These are phyloP conservation scores for Neonectria magnoliae DNA, from an alignment of 2,329 filamentous ascomycete species.

Conservation along the genomic window DNA sequence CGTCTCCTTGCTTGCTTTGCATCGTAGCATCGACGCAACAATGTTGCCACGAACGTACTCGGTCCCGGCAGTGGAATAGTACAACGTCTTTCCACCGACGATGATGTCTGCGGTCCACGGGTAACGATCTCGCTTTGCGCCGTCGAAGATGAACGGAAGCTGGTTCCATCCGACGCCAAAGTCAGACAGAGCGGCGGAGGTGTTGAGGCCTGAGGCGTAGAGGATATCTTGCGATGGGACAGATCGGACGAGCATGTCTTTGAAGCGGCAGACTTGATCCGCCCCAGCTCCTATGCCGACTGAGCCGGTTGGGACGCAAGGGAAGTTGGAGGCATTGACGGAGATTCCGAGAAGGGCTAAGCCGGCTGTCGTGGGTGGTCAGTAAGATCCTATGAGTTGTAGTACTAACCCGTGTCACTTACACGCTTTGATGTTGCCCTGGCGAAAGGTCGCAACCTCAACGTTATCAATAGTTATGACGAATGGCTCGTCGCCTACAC, in stretches of 20 bases:
- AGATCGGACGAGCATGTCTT: conserved; percentile 2
- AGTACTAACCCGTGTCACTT: neutral
- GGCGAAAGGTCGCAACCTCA: neutral
- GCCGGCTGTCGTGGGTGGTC: neutral
- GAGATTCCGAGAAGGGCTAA: neutral
- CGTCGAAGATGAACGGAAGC: conserved; percentile 5
- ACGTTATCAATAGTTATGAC: neutral
- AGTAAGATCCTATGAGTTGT: neutral
- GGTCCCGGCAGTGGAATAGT: conserved; percentile 2
- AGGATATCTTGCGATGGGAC: conserved; percentile 1
- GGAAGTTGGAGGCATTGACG: neutral
- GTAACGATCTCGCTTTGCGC: conserved; percentile 15
- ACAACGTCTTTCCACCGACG: conserved; percentile 2
- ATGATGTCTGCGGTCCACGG: conserved; percentile 7
- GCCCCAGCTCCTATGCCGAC: conserved; percentile 2
- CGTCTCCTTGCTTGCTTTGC: conserved; percentile 6
- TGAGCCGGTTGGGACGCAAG: neutral
- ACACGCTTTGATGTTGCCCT: conserved; percentile 1
- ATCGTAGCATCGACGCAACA: conserved; percentile 12
- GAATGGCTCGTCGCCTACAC: neutral
- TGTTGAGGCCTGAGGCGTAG: conserved; percentile 3
- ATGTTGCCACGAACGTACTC: conserved; percentile 5
- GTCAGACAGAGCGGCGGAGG: neutral
- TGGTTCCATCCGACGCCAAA: conserved; percentile 11
- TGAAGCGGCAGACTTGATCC: conserved; percentile 10